Percentiles rank a stretch among this genome's conserved stretches.
phyloP scores from a whole-genome alignment of 2,329 filamentous ascomycete genomes.

The Trichoderma sp. region DNA sequence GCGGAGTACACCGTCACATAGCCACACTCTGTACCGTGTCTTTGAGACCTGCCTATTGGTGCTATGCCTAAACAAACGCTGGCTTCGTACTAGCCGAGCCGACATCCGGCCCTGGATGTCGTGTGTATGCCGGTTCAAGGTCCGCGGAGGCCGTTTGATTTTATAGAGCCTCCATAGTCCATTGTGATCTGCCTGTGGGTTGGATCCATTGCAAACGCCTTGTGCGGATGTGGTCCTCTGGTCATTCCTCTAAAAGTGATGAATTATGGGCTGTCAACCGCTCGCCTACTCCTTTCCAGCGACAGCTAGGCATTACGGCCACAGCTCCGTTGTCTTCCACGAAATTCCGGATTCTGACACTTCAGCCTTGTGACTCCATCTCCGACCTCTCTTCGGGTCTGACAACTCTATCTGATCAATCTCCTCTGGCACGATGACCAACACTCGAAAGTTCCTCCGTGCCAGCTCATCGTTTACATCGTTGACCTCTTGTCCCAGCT shows the following conservation, averaged over 20 bases:
- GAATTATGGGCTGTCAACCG: neutral
- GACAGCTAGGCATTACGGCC: constrained; percentile 49
- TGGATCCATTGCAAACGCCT: neutral
- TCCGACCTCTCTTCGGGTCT: constrained; percentile 58
- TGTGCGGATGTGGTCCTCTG: neutral
- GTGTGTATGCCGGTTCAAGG: neutral
- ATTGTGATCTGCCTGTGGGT: neutral
- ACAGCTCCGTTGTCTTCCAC: constrained; percentile 70
- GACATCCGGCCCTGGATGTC: neutral
- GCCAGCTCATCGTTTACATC: constrained; percentile 69
- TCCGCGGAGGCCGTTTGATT: constrained; percentile 3
- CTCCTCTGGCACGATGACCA: constrained; percentile 75
- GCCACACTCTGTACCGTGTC: neutral
- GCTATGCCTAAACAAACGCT: neutral
- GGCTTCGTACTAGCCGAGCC: neutral
- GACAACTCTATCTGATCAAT: constrained; percentile 74
- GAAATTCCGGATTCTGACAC: constrained; percentile 40
- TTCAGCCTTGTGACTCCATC: constrained; percentile 67
- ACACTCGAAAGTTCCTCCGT: constrained; percentile 74
- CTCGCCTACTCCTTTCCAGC: neutral
- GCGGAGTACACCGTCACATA: neutral
- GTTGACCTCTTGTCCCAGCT: constrained; percentile 63
- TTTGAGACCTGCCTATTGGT: neutral
- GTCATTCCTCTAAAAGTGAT: neutral
- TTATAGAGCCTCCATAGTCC: neutral